Evolutionary conservation across 1,139 yeast genomes (phyloP).

Genomic region (Hyphopichia buzzinii): DNA sequence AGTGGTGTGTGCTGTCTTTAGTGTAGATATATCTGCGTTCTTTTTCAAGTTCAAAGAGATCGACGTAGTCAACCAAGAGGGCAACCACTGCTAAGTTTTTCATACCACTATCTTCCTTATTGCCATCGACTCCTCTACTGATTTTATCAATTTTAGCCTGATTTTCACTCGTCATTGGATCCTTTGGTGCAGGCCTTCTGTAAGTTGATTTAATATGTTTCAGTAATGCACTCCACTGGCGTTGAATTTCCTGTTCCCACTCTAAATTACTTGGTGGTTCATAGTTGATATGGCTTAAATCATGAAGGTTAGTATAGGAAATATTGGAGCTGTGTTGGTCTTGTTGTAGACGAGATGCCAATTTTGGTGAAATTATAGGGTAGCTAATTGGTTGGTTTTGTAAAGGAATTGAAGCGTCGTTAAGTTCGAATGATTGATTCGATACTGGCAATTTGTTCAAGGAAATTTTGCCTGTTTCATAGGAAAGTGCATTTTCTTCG

Average conservation of each 20-base stretch:
- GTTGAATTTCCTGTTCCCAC: conserved; percentile 60
- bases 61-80: conserved; percentile 72
- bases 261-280: conserved; percentile 58
- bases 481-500: conserved; percentile 16
- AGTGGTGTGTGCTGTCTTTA: conserved; percentile 55
- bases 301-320: conserved; percentile 31
- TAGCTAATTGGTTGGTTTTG: conserved; percentile 18
- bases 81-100: conserved; percentile 70
- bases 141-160: conserved; percentile 64
- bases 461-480: not conserved
- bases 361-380: conserved; percentile 27
- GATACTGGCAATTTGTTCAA: conserved; percentile 4
- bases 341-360: conserved; percentile 12
- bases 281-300: conserved; percentile 21
- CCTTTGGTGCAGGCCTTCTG: conserved; percentile 70
- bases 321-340: conserved; percentile 15
- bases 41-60: conserved; percentile 58
- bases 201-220: conserved; percentile 60
- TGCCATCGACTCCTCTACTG: conserved; percentile 81
- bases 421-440: conserved; percentile 5
- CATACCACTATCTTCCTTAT: conserved; percentile 63
- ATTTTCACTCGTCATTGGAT: conserved; percentile 54
- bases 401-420: not conserved
- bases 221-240: conserved; percentile 65
- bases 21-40: conserved; percentile 57